These are phyloP conservation scores for Sporothrix globosa DNA, from an alignment of 2,329 filamentous ascomycete genomes.

Conservation along the genomic window DNA sequence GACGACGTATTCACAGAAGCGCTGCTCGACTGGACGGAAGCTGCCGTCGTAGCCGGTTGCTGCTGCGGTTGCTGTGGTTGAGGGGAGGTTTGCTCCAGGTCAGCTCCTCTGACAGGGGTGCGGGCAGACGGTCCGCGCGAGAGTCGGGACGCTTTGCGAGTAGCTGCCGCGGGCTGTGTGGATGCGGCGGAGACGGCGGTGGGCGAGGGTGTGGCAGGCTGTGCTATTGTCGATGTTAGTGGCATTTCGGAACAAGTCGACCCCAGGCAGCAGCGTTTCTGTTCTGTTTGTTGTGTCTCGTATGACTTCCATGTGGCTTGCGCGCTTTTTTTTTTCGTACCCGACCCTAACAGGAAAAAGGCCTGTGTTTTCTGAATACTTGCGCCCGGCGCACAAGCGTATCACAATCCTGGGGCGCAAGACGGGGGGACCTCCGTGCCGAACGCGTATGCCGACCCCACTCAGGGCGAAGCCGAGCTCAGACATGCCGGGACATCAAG, in stretches of 20 bases:
- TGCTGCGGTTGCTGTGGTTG: background rate
- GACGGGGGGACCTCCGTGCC: background rate
- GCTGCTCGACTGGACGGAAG: conserved; percentile 30
- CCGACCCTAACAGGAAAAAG: background rate
- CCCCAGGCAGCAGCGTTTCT: conserved; percentile 22
- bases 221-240: conserved; percentile 20
- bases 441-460: conserved; percentile 9
- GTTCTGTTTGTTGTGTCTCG: background rate
- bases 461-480: background rate
- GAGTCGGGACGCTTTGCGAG: conserved; percentile 22
- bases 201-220: conserved; percentile 20
- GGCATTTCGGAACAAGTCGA: background rate
- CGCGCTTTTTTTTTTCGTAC: background rate
- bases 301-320: background rate
- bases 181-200: background rate
- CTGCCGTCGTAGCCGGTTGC: conserved; percentile 24
- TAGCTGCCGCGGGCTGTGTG: background rate
- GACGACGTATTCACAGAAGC: conserved; percentile 33
- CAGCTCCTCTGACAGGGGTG: background rate
- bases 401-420: background rate
- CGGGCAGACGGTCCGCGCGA: conserved; percentile 20
- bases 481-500: background rate
- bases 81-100: background rate
- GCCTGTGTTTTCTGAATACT: background rate
- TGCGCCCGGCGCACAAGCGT: background rate